Base-by-base conservation (phyloP, 169 alveolate species). In the Blepharisma undulans region DNA sequence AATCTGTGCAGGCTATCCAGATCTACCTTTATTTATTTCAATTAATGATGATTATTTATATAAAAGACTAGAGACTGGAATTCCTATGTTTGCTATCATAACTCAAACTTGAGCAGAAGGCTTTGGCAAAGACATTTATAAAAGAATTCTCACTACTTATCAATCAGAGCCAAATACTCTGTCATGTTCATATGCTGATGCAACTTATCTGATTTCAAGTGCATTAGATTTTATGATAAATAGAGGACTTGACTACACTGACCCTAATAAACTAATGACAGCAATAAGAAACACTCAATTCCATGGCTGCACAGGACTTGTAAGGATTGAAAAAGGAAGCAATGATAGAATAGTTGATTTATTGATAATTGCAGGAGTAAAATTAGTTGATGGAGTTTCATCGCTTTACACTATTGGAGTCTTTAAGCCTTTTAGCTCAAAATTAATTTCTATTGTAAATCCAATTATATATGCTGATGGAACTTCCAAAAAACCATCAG, bases 391-490 rank as follows among this genome's bases (percentile, higher is more conserved):
- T 2, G 25, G 14, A 30, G 25, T n/a, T 16, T 10, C 29, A 7
- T 19, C 22, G 12, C 66, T 66, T 21, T n/a, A 61, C 12, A 16
- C 27, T 4, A 84, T 86, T 29, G n/a, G 22, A 10, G 48, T 4
- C 8, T 86, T 61, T 72, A 22, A 86, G 12, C 91, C 91, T 19
- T 72, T 86, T 21, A 32, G 72, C 74, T 84, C 91, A 8, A 66
- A 86, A 18, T 1, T 86, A 29, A 61, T 86, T 3, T 32, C 34
- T 25, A 30, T 22, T 2, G 14, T 34, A n/a, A 36, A 60, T 22
- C 25, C 91, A 22, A 72, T 86, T 36, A 84, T 66, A 19, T 86
- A 84, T 36, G 82, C 61, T n/a, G 82, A 32, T 12, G 80, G 84
- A 4, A 2, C 60, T 19, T 8, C 61, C n/a, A 0, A 4, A 22